Conservation (phyloP, 176 grass and related monocot species). For the Oropetium thomaeum region DNA sequence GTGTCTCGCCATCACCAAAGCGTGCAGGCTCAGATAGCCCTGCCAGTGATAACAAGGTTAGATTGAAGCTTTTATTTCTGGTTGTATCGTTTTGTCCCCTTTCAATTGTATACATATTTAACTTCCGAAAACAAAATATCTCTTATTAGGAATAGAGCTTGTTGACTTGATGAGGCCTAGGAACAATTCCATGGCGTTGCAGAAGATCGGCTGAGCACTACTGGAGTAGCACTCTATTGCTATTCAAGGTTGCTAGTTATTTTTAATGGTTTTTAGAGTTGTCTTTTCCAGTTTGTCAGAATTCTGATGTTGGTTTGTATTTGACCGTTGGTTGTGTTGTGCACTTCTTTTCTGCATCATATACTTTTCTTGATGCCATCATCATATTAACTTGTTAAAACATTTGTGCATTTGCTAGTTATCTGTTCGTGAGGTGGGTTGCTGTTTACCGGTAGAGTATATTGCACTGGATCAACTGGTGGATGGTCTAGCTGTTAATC, state of each 20-base stretch:
- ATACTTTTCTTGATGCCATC: background rate
- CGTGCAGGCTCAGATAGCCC: conserved; percentile 32
- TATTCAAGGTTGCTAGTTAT: conserved; percentile 54
- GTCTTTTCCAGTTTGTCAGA: conserved; percentile 28
- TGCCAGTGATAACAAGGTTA: conserved; percentile 34
- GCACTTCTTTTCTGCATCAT: background rate
- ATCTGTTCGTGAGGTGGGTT: conserved; percentile 53
- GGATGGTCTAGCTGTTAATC: conserved; percentile 54
- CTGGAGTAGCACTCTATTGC: conserved; percentile 28
- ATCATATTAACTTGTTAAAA: conserved; percentile 48
- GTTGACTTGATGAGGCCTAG: background rate
- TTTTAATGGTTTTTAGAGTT: conserved; percentile 36
- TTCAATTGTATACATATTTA: background rate
- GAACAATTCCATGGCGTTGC: background rate
- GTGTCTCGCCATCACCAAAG: conserved; percentile 43
- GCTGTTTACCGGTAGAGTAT: conserved; percentile 50
- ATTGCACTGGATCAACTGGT: conserved; percentile 36
- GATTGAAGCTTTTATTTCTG: background rate
- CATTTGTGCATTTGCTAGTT: conserved; percentile 63
- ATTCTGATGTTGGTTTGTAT: conserved; percentile 33
- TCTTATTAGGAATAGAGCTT: conserved; percentile 36
- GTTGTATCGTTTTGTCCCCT: background rate
- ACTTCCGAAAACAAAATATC: conserved; percentile 12
- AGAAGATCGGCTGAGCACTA: conserved; percentile 9
- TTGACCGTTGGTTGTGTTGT: background rate